Evolutionary conservation across 495 filamentous ascomycete genomes (phyloP).

Genomic region (Ascodesmis nigricans): DNA sequence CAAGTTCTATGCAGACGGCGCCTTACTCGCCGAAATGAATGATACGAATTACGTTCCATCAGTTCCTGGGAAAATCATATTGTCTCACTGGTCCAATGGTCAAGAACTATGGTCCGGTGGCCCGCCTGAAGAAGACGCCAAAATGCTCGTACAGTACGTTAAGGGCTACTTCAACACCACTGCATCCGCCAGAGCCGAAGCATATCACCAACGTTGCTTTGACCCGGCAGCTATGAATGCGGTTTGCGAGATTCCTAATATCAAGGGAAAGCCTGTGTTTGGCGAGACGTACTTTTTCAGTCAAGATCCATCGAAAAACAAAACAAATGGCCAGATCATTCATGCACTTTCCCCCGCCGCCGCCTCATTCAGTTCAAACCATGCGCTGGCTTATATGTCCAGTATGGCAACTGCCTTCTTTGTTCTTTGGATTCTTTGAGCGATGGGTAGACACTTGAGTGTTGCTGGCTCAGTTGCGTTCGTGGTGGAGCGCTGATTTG

Average conservation of each 20-base stretch:
- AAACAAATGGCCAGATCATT: slow-evolving; percentile 37
- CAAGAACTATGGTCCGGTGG: slow-evolving; percentile 44
- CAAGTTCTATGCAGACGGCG: slow-evolving; percentile 41
- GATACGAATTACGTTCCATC: slow-evolving; percentile 31
- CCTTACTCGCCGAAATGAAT: slow-evolving; percentile 32
- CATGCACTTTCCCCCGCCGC: slow-evolving; percentile 34
- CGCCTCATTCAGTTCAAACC: no score
- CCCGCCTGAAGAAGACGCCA: slow-evolving; percentile 37
- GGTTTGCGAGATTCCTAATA: slow-evolving; percentile 38
- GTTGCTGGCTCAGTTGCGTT: no score
- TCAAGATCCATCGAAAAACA: slow-evolving; percentile 24
- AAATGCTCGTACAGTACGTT: slow-evolving; percentile 38
- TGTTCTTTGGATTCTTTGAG: no score
- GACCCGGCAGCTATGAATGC: slow-evolving; percentile 23
- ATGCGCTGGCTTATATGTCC: no score
- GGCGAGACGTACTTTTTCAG: slow-evolving; percentile 38
- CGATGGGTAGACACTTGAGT: no score
- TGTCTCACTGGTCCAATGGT: slow-evolving; percentile 64
- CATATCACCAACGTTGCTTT: slow-evolving; percentile 30
- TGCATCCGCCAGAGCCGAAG: slow-evolving; percentile 23
- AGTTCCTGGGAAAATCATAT: slow-evolving; percentile 36
- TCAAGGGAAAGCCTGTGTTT: slow-evolving; percentile 24
- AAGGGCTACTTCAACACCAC: slow-evolving; percentile 64
- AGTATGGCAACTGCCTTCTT: no score
- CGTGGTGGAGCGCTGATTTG: no score